phyloP scores from a whole-genome alignment of 352 stramenopile genomes.

The Pythium coloratum region DNA sequence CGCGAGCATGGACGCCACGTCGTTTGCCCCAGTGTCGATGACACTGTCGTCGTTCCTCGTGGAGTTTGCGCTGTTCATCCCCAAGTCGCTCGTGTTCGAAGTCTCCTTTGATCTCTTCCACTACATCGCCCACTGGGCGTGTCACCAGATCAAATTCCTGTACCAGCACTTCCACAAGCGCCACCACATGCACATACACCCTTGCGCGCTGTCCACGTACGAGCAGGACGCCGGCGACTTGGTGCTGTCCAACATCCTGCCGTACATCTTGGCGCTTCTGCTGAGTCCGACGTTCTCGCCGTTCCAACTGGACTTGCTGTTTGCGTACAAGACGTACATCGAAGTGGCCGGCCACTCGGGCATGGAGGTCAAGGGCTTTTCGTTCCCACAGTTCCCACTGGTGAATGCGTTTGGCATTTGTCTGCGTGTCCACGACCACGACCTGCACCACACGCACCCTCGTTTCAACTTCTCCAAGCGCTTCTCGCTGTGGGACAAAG shows the following conservation, averaged over 20 bases:
- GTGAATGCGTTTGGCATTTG: constrained; percentile 54
- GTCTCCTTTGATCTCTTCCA: constrained; percentile 88
- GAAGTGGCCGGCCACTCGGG: constrained; percentile 84
- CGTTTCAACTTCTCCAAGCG: constrained; percentile 89
- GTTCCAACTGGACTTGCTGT: constrained; percentile 72
- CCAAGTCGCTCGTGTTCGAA: constrained; percentile 85
- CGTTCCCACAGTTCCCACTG: constrained; percentile 83
- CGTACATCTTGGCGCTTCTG: constrained; percentile 52
- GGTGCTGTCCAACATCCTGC: constrained; percentile 74
- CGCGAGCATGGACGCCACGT: neutral
- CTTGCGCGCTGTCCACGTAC: constrained; percentile 80
- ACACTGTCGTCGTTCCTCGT: constrained; percentile 27
- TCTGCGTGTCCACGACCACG: constrained; percentile 69
- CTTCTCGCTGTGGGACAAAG: constrained; percentile 85
- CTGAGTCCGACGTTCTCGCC: constrained; percentile 48
- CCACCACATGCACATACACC: constrained; percentile 78
- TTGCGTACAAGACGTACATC: constrained; percentile 90
- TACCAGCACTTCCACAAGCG: constrained; percentile 84
- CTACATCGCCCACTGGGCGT: constrained; percentile 74
- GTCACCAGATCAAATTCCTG: constrained; percentile 63
- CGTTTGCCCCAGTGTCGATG: neutral
- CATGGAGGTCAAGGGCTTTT: constrained; percentile 81
- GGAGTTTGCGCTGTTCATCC: constrained; percentile 67
- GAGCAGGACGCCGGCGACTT: constrained; percentile 79
- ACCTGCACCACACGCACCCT: constrained; percentile 83